phyloP scores from a whole-genome alignment of 768 basidiomycete genomes.

The Tubosaeta brunneosetosa region DNA sequence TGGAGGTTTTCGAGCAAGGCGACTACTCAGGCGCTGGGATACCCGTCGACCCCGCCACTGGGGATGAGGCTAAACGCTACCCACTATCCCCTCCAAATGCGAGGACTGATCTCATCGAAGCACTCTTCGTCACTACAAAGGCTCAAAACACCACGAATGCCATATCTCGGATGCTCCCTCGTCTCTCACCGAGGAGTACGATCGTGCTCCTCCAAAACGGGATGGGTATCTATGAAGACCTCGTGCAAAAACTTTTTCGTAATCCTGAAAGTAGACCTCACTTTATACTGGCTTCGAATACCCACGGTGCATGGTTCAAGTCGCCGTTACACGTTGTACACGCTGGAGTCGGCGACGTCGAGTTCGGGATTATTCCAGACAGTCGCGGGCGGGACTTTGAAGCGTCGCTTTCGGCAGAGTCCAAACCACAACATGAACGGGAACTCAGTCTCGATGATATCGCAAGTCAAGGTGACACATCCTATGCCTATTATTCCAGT shows the following conservation, averaged over 20 bases:
- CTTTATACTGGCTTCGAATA: slow-evolving; percentile 80
- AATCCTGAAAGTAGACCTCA: slow-evolving; percentile 72
- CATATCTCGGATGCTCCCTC: slow-evolving; percentile 53
- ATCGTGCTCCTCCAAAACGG: slow-evolving; percentile 94
- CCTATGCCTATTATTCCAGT: slow-evolving; percentile 46
- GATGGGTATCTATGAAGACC: slow-evolving; percentile 84
- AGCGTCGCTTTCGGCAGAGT: slow-evolving; percentile 38
- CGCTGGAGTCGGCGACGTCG: slow-evolving; percentile 61
- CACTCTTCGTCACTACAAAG: slow-evolving; percentile 81
- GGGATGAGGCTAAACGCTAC: slow-evolving; percentile 10
- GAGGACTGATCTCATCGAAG: slow-evolving; percentile 48
- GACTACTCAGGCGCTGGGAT: slow-evolving; percentile 21
- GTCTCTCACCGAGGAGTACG: slow-evolving; percentile 64
- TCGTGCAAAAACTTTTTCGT: slow-evolving; percentile 63
- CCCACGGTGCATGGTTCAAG: slow-evolving; percentile 70
- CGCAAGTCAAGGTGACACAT: slow-evolving; percentile 30
- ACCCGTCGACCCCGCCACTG: slow-evolving; percentile 12
- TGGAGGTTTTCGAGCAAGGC: slow-evolving; percentile 43
- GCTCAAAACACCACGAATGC: slow-evolving; percentile 60
- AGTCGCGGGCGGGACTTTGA: slow-evolving; percentile 60
- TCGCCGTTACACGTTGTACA: slow-evolving; percentile 56
- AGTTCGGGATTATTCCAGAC: slow-evolving; percentile 80
- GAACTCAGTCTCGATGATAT: slow-evolving; percentile 53
- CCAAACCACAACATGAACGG: slow-evolving; percentile 34
- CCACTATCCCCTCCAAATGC: slow-evolving; percentile 12